These are phyloP conservation scores for Phanerochaete carnosa DNA, from an alignment of 768 basidiomycete species.

Conservation along the genomic window DNA sequence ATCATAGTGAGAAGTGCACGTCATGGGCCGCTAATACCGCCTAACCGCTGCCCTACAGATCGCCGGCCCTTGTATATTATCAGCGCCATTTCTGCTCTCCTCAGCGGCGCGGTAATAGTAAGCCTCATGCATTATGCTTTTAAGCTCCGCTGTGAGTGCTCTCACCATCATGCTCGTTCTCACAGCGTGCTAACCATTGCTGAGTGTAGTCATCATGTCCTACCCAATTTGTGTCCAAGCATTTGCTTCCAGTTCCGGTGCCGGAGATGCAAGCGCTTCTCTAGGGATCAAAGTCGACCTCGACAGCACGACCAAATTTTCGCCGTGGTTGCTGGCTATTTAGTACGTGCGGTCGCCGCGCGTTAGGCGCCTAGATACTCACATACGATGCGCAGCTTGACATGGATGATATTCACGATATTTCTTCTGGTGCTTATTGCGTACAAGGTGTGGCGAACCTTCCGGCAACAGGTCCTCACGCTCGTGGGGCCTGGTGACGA, in stretches of 20 bases:
- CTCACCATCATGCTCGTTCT: not conserved
- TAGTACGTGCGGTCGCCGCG: not conserved
- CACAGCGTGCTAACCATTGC: not conserved
- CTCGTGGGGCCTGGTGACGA: not conserved
- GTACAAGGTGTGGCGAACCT: not conserved
- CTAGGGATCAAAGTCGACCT: not conserved
- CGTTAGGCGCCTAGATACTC: not conserved
- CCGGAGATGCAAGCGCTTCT: not conserved
- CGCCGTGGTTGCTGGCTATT: not conserved
- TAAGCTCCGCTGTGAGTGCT: slow-evolving; percentile 6
- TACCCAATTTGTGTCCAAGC: slow-evolving; percentile 8
- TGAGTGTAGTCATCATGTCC: slow-evolving; percentile 3
- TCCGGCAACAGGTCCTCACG: not conserved
- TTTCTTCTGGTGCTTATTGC: slow-evolving; percentile 8
- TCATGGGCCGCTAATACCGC: too few species aligned
- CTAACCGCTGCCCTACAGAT: not conserved
- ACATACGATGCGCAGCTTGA: not conserved
- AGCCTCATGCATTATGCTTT: not conserved
- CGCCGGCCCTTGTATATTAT: slow-evolving; percentile 6
- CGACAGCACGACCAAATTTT: slow-evolving; percentile 1
- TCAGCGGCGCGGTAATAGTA: not conserved
- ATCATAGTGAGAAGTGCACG: slow-evolving; percentile 3
- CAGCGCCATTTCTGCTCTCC: slow-evolving; percentile 1
- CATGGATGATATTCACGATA: slow-evolving; percentile 4
- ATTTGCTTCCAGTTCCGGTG: not conserved